These are phyloP conservation scores for Ganoderma resinaceum DNA, from an alignment of 1,284 basidiomycete genomes.

Conservation along the genomic window DNA sequence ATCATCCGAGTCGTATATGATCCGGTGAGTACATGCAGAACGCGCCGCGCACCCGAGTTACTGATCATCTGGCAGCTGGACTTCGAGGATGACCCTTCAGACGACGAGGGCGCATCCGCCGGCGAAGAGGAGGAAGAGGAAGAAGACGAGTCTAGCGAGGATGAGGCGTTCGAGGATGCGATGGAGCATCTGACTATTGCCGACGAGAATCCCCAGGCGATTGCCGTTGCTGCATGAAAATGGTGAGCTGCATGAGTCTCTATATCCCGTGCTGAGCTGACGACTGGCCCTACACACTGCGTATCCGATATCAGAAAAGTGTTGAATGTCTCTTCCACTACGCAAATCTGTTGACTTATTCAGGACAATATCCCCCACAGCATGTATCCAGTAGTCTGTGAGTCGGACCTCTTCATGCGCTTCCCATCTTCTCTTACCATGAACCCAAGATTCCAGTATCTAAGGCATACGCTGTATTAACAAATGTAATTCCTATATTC, in stretches of 20 bases:
- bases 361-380: not conserved
- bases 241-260: constrained; percentile 12
- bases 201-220: constrained; percentile 38
- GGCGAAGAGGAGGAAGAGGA: constrained; percentile 44
- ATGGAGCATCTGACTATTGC: constrained; percentile 65
- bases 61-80: constrained; percentile 59
- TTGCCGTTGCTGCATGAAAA: constrained; percentile 38
- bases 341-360: too few species aligned
- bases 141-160: constrained; percentile 46
- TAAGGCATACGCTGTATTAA: not conserved
- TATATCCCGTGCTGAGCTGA: not conserved
- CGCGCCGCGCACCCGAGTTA: not conserved
- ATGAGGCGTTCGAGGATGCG: constrained; percentile 66
- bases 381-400: constrained; percentile 29
- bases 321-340: not conserved
- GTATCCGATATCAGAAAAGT: not conserved
- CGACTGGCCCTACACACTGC: not conserved
- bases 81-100: constrained; percentile 70
- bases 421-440: not conserved
- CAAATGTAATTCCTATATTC: not conserved
- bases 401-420: not conserved
- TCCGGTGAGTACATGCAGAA: constrained; percentile 68
- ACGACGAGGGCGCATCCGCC: constrained; percentile 45
- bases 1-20: constrained; percentile 95
- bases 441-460: not conserved